Evolutionary conservation across 2,329 filamentous ascomycete genomes (phyloP).

Genomic region (Phoma herbarum): DNA sequence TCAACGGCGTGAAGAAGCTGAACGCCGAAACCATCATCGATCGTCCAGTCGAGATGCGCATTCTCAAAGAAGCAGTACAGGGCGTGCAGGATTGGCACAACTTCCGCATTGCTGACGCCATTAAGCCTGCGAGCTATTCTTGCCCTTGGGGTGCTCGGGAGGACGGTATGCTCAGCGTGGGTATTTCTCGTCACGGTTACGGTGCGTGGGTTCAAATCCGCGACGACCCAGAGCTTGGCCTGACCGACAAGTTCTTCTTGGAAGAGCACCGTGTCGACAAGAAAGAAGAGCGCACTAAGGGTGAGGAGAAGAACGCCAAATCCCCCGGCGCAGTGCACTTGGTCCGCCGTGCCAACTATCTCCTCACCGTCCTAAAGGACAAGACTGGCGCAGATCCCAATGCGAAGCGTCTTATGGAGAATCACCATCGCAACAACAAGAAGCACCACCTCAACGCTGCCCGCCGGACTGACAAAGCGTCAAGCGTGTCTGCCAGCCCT

Average conservation of each 20-base stretch:
- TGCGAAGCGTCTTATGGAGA: slow-evolving; percentile 83
- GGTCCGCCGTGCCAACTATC: slow-evolving; percentile 91
- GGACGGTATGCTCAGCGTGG: slow-evolving; percentile 95
- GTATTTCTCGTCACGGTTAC: slow-evolving; percentile 92
- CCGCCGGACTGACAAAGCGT: slow-evolving; percentile 64
- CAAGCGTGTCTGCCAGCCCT: slow-evolving; percentile 75
- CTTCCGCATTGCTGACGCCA: slow-evolving; percentile 90
- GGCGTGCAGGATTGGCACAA: slow-evolving; percentile 72
- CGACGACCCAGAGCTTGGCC: slow-evolving; percentile 85
- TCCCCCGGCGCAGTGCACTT: slow-evolving; percentile 97
- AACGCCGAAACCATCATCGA: slow-evolving; percentile 97
- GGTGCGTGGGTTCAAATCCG: slow-evolving; percentile 95
- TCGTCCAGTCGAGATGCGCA: slow-evolving; percentile 85
- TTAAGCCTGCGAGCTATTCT: slow-evolving; percentile 89
- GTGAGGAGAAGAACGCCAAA: slow-evolving; percentile 75
- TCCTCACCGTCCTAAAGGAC: slow-evolving; percentile 92
- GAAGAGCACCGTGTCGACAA: slow-evolving; percentile 98
- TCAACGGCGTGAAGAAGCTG: slow-evolving; percentile 89
- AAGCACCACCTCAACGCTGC: slow-evolving; percentile 68
- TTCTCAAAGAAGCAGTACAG: slow-evolving; percentile 78
- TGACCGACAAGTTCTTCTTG: slow-evolving; percentile 91
- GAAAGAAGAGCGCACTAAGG: slow-evolving; percentile 88
- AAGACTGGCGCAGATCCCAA: slow-evolving; percentile 76
- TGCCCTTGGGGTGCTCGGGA: slow-evolving; percentile 93
- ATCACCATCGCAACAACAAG: slow-evolving; percentile 95